Conservation (phyloP, 1,139 yeast genomes). For the Debaryomyces udenii region DNA sequence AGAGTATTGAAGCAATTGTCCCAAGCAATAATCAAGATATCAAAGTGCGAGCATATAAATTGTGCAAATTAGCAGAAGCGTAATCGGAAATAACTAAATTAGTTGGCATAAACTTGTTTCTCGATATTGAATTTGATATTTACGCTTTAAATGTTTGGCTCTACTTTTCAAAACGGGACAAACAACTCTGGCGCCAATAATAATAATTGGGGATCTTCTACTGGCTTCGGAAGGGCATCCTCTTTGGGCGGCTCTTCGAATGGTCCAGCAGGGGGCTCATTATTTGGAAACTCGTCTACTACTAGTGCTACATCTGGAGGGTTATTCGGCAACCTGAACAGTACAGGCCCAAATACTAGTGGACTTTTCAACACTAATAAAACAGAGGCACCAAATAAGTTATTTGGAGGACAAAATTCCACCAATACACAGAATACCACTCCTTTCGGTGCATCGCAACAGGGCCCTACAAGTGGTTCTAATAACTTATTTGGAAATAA, state of each 20-base stretch:
- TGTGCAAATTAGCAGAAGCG: neutral
- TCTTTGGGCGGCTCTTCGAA: conserved; percentile 19
- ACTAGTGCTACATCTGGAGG: conserved; percentile 18
- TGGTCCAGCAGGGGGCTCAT: conserved; percentile 9
- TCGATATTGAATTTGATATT: neutral
- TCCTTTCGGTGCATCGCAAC: conserved; percentile 9
- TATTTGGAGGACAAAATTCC: conserved; percentile 22
- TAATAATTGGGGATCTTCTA: conserved; percentile 29
- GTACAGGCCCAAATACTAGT: conserved; percentile 12
- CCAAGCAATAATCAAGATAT: neutral
- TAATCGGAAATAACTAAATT: neutral
- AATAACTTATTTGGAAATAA: conserved; percentile 1
- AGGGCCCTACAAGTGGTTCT: neutral
- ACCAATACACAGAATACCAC: conserved; percentile 14
- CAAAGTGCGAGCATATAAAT: neutral
- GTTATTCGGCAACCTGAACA: conserved; percentile 23
- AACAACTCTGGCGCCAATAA: conserved; percentile 11
- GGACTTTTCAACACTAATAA: conserved; percentile 14
- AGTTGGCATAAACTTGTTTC: too few relatives aligned
- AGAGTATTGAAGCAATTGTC: neutral
- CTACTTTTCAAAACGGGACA: conserved; percentile 6
- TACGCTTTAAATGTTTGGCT: conserved; percentile 5
- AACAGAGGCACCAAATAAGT: conserved; percentile 16
- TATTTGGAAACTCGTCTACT: conserved; percentile 17
- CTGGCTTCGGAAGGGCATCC: conserved; percentile 28